These are phyloP conservation scores for Suillus ampliporus DNA, from an alignment of 768 basidiomycete species.

Conservation along the genomic window DNA sequence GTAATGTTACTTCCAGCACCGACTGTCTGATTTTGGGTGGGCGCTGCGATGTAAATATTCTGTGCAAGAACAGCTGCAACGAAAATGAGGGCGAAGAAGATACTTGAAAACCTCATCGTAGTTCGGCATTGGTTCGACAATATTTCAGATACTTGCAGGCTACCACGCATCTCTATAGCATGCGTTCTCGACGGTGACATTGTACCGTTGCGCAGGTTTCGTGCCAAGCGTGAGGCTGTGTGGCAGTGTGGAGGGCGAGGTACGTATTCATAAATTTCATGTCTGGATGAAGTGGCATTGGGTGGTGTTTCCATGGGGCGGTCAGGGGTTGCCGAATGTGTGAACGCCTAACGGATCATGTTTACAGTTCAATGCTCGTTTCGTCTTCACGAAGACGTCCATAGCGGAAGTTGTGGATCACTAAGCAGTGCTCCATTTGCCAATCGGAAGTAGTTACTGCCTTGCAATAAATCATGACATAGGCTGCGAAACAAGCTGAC, in stretches of 20 bases:
- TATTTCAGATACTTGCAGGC: not conserved
- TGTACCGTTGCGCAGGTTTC: not conserved
- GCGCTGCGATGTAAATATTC: conserved; percentile 40
- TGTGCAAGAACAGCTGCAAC: conserved; percentile 46
- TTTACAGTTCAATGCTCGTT: not conserved
- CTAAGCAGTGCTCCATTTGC: not conserved
- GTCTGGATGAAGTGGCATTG: not conserved
- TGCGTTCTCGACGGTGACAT: not conserved
- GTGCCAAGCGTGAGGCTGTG: not conserved
- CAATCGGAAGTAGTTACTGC: not conserved
- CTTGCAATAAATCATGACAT: not conserved
- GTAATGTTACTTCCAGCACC: conserved; percentile 37
- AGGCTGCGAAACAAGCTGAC: not conserved
- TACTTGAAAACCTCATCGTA: not conserved
- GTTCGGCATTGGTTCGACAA: no score
- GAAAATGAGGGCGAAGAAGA: not conserved
- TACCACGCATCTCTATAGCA: not conserved
- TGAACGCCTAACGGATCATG: not conserved
- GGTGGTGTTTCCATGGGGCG: not conserved
- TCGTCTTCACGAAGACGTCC: not conserved
- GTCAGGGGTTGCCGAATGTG: not conserved
- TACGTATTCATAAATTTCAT: not conserved
- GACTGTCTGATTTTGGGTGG: conserved; percentile 39
- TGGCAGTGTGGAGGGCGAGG: no score
- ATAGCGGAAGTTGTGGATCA: not conserved